A percentile compares a stretch with the other conserved stretches of the same genome.
Evolutionary conservation across 768 basidiomycete species (phyloP).

Genomic region (Xerocomellus intermedius): DNA sequence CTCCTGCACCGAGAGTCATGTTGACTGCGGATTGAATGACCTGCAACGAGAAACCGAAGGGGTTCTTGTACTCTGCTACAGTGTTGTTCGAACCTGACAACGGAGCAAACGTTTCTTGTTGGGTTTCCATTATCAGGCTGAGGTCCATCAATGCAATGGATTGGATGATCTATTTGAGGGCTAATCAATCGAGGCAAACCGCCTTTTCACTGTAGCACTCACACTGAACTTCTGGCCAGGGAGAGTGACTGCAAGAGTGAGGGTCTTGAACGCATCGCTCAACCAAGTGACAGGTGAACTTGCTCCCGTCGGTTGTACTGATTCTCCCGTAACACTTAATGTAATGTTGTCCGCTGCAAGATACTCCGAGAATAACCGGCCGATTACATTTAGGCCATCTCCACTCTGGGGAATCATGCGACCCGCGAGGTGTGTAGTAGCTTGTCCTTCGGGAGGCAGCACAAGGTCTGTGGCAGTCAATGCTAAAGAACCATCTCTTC

Average conservation of each 20-base stretch:
- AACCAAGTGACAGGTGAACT: constrained; percentile 57
- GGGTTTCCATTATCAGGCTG: constrained; percentile 48
- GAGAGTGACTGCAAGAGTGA: constrained; percentile 58
- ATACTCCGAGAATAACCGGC: constrained; percentile 64
- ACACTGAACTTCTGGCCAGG: constrained; percentile 59
- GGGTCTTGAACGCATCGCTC: constrained; percentile 65
- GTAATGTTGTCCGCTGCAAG: constrained; percentile 63
- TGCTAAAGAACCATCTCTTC: constrained; percentile 37
- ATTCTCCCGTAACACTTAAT: constrained; percentile 54
- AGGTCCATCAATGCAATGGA: constrained; percentile 61
- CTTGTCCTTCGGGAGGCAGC: constrained; percentile 48
- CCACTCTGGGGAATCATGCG: constrained; percentile 63
- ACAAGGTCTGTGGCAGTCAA: constrained; percentile 48
- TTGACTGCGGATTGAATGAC: constrained; percentile 55
- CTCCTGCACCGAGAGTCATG: constrained; percentile 48
- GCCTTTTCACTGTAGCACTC: constrained; percentile 10
- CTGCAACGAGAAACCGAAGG: constrained; percentile 74
- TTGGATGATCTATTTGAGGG: constrained; percentile 50
- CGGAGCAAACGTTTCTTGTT: constrained; percentile 57
- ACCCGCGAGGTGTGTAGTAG: constrained; percentile 55
- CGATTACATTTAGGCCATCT: constrained; percentile 50
- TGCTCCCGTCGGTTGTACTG: constrained; percentile 58
- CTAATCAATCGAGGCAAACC: background rate
- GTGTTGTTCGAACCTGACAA: constrained; percentile 56
- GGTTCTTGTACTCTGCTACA: constrained; percentile 63